phyloP scores from a whole-genome alignment of 208 protist genomes.

The Leptomonas seymouri region DNA sequence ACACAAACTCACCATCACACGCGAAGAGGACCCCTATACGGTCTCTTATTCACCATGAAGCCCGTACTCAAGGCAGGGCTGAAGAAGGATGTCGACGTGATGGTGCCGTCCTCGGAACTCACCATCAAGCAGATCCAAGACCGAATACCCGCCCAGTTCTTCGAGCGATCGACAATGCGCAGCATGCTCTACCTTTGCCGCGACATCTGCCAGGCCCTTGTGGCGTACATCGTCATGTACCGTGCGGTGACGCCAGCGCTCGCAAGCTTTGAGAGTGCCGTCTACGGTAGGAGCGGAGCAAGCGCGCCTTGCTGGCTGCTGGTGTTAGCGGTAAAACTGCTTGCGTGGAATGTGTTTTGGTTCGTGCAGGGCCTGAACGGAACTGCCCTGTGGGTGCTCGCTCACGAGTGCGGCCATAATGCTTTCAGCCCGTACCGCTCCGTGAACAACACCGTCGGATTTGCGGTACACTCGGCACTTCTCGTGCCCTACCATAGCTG shows the following conservation, averaged over 20 bases:
- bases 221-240: slow-evolving; percentile 68
- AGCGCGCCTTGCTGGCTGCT: slow-evolving; percentile 18
- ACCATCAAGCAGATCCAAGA: slow-evolving; percentile 80
- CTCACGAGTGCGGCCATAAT: slow-evolving; percentile 96
- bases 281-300: slow-evolving; percentile 12
- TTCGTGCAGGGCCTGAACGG: slow-evolving; percentile 85
- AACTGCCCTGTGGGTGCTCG: slow-evolving; percentile 94
- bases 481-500: slow-evolving; percentile 95
- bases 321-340: slow-evolving; percentile 40
- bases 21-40: background rate
- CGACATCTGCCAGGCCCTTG: slow-evolving; percentile 60
- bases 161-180: slow-evolving; percentile 49
- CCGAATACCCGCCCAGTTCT: slow-evolving; percentile 76
- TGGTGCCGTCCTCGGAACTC: slow-evolving; percentile 61
- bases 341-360: slow-evolving; percentile 74
- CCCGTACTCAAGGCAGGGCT: slow-evolving; percentile 56
- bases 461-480: slow-evolving; percentile 86
- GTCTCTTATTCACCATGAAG: slow-evolving; percentile 38
- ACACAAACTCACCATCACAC: background rate
- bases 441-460: slow-evolving; percentile 91
- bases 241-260: slow-evolving; percentile 42
- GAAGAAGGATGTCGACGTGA: slow-evolving; percentile 67
- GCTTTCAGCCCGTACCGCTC: slow-evolving; percentile 78
- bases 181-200: slow-evolving; percentile 63
- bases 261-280: slow-evolving; percentile 20